Evolutionary conservation across 2,329 filamentous ascomycete genomes (phyloP), one percentile per base, ranked within the genome.

Genomic region (Xylariaceae sp.): DNA sequence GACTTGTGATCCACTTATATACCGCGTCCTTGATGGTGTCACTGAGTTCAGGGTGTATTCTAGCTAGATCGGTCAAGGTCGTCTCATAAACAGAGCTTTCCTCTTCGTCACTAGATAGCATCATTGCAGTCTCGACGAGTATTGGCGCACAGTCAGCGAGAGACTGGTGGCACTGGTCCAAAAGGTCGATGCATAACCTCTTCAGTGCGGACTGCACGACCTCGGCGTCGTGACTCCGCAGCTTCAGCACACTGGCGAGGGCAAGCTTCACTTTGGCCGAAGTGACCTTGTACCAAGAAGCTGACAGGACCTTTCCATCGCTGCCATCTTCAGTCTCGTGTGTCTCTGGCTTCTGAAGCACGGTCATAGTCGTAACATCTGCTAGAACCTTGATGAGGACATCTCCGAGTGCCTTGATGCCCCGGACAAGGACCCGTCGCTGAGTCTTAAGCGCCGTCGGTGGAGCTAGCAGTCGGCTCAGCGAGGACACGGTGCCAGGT

Each of bases 401-500:
- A 8, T 64, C 42, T 24, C 64, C 67, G 9, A 92, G 59, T 0
- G 76, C 65, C 6, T 72, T 61, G 6, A 93, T 53, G 13, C 75
- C 75, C 35, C 63, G 63, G 16, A 79, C 62, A 5, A 96, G 63
- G 0, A 93, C 72, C 25, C 70, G 74, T 44, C 70, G 78, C 28
- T 59, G 57, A 1, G 56, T 58, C 46, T 71, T 76, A 28, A 67
- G 61, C 9, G 72, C 69, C 25, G 72, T 75, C 1, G 80, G 83
- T 1, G 77, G 77, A 4, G 83, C 80, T 32, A 94, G 61, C 1
- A 87, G 64, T 49, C 82, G 89, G 2, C 83, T 80, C 16, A 98
- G 63, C 1, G 79, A 77, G 3, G 92, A 96, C 0, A 94, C 75
- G 0, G 86, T 86, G 8, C 89, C 87, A 0, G 93, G 92, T 26